phyloP scores from a whole-genome alignment of 305 asterid species.

The Fraxinus sp. region DNA sequence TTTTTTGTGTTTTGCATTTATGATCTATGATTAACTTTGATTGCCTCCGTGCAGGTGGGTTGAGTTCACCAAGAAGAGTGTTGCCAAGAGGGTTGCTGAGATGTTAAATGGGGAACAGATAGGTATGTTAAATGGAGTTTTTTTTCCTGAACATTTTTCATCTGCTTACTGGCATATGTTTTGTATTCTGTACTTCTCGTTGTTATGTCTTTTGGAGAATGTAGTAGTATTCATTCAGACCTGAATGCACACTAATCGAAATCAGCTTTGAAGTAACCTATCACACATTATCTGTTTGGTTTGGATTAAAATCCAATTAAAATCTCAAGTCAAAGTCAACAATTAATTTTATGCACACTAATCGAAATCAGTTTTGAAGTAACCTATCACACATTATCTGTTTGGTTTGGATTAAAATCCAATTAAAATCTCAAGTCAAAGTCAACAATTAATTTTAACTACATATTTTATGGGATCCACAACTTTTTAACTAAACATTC shows the following conservation, averaged over 20 bases:
- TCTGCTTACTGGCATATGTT: neutral
- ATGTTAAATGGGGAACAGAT: constrained; percentile 83
- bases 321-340: too few species aligned
- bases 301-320: too few species aligned
- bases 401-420: too few species aligned
- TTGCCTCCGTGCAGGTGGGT: constrained; percentile 65
- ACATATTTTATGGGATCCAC: too few species aligned
- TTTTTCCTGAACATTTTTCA: neutral
- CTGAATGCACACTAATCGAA: neutral
- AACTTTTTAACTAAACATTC: too few species aligned
- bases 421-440: too few species aligned
- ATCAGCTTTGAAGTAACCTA: neutral
- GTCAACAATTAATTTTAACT: too few species aligned
- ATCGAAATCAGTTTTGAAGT: too few species aligned
- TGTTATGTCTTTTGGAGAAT: neutral
- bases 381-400: too few species aligned
- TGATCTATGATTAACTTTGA: neutral
- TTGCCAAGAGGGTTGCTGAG: constrained; percentile 80
- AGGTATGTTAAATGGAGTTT: constrained; percentile 40
- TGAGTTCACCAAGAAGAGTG: constrained; percentile 71
- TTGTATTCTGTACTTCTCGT: constrained; percentile 1
- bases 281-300: too few species aligned
- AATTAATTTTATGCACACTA: too few species aligned
- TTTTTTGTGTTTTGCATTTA: neutral
- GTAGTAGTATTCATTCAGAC: neutral